Evolutionary conservation across 2,329 filamentous ascomycete genomes (phyloP).

Genomic region (Botrytis pseudocinerea): DNA sequence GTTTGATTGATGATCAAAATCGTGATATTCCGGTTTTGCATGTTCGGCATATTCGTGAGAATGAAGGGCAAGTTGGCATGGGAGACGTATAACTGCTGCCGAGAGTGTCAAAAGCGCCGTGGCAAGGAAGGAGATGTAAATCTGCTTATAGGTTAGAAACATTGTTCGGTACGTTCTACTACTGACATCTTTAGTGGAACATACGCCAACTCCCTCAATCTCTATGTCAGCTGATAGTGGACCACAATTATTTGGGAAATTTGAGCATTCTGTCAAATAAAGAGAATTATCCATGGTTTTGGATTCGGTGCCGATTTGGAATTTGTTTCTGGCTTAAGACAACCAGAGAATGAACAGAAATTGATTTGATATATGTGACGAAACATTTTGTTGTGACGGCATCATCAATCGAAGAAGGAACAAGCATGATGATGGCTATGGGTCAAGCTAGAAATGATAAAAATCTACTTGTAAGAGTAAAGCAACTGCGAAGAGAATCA

Average conservation of each 20-base stretch:
- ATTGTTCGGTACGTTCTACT: not conserved
- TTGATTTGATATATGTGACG: too few species aligned
- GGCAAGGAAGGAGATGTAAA: conserved; percentile 15
- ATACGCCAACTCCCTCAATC: not conserved
- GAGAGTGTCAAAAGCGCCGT: conserved; percentile 5
- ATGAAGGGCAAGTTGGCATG: conserved; percentile 6
- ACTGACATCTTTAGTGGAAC: not conserved
- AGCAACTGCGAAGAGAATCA: too few species aligned
- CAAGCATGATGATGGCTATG: not conserved
- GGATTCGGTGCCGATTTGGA: not conserved
- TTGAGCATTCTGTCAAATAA: not conserved
- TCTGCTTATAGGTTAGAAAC: not conserved
- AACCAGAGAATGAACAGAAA: not conserved
- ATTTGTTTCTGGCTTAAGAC: too few species aligned
- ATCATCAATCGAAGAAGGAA: not conserved
- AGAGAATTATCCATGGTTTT: not conserved
- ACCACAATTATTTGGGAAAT: conserved; percentile 3
- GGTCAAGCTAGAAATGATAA: not conserved
- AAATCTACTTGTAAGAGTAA: not conserved
- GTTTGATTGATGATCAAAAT: not conserved
- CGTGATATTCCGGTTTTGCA: not conserved
- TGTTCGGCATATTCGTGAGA: not conserved
- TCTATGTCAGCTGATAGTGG: not conserved
- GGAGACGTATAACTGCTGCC: conserved; percentile 1
- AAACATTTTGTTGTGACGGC: not conserved